Conservation (phyloP, 2,329 filamentous ascomycete genomes). For the Thelonectria discophora region DNA sequence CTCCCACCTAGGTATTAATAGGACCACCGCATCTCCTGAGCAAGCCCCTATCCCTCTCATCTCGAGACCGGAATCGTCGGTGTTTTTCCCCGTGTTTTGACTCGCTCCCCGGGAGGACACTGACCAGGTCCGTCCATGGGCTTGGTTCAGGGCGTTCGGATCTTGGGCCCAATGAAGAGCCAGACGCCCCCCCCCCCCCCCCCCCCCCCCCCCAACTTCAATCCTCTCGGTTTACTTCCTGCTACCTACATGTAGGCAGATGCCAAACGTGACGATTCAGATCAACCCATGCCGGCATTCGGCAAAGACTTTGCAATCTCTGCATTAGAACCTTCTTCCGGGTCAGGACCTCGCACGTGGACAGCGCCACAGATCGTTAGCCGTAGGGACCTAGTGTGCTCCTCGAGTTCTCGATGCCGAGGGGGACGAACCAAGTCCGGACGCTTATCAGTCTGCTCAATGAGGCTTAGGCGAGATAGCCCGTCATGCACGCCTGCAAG, state of each 20-base stretch:
- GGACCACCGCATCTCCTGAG: not conserved
- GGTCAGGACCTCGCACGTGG: conserved; percentile 5
- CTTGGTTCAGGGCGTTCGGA: not conserved
- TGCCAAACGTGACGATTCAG: not conserved
- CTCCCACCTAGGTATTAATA: not conserved
- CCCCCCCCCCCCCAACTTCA: too few species aligned
- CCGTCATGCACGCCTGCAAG: conserved; percentile 14
- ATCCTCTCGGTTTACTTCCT: too few species aligned
- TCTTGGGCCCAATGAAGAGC: not conserved
- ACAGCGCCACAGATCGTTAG: conserved; percentile 12
- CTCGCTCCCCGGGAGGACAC: not conserved
- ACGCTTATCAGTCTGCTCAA: conserved; percentile 23
- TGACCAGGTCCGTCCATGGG: not conserved
- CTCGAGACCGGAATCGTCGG: not conserved
- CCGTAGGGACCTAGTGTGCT: not conserved
- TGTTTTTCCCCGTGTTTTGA: not conserved
- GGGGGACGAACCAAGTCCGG: conserved; percentile 20
- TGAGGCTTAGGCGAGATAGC: conserved; percentile 11
- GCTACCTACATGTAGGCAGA: too few species aligned
- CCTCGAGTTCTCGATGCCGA: conserved; percentile 8
- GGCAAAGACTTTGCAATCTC: not conserved
- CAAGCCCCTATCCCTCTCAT: not conserved
- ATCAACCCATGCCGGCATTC: conserved; percentile 2
- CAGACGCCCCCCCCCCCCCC: not conserved
- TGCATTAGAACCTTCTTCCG: conserved; percentile 1